Evolutionary conservation across 2,329 filamentous ascomycete species (phyloP).

Genomic region (Dactylellina cionopaga): DNA sequence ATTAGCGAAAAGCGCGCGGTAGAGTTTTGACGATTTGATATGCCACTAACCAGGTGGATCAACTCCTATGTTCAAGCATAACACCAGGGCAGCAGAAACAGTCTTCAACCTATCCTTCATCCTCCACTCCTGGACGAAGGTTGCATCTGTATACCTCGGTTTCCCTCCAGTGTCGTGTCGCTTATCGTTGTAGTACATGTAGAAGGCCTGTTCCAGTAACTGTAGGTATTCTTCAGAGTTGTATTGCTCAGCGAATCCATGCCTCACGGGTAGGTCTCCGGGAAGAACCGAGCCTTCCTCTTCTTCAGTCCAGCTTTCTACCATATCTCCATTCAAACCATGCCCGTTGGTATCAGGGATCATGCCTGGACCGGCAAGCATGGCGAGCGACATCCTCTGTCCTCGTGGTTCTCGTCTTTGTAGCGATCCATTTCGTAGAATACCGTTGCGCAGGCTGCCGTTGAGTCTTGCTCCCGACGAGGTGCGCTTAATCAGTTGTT

Average conservation of each 20-base stretch:
- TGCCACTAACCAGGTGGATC: conserved; percentile 85
- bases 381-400: conserved; percentile 20
- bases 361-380: conserved; percentile 19
- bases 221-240: conserved; percentile 89
- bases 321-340: conserved; percentile 11
- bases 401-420: conserved; percentile 18
- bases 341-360: conserved; percentile 19
- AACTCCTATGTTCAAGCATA: conserved; percentile 96
- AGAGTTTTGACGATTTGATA: too few species aligned
- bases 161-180: conserved; percentile 94
- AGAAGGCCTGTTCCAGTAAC: conserved; percentile 89
- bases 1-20: too few species aligned
- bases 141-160: conserved; percentile 66
- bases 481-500: conserved; percentile 37
- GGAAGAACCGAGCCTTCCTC: conserved; percentile 64
- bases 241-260: conserved; percentile 93
- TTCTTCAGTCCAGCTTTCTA: conserved; percentile 57
- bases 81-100: conserved; percentile 89
- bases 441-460: conserved; percentile 27
- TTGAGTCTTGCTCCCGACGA: conserved; percentile 19
- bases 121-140: conserved; percentile 87
- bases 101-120: conserved; percentile 97
- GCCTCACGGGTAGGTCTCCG: conserved; percentile 64
- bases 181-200: conserved; percentile 99
- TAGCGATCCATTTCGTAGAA: conserved; percentile 36